Percentiles rank a stretch among this genome's conserved stretches.
These are phyloP conservation scores for Pseudonitzschia multistriata DNA, from an alignment of 108 stramenopile species.

Conservation along the genomic window DNA sequence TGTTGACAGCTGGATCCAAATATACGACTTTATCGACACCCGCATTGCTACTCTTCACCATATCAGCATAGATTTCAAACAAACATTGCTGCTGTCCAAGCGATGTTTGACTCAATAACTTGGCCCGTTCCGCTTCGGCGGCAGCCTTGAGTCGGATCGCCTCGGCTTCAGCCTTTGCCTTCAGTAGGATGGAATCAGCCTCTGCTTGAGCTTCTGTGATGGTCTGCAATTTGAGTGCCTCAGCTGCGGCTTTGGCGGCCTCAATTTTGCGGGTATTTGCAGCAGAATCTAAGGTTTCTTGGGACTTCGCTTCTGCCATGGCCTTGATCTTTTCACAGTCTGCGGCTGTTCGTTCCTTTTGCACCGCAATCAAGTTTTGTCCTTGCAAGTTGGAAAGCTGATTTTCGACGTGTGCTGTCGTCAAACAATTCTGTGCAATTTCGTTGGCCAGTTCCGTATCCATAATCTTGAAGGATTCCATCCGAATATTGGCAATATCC, in stretches of 20 bases:
- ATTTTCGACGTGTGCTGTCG: conserved; percentile 41
- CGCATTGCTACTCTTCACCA: conserved; percentile 27
- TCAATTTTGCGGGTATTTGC: conserved; percentile 28
- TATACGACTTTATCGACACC: conserved; percentile 32
- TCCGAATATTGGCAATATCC: conserved; percentile 34
- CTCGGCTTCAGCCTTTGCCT: conserved; percentile 39
- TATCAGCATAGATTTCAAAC: conserved; percentile 32
- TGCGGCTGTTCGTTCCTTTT: conserved; percentile 32
- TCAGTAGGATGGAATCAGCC: conserved; percentile 28
- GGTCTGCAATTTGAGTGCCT: conserved; percentile 14
- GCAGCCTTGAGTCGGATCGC: conserved; percentile 30
- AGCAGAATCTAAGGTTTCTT: conserved; percentile 25
- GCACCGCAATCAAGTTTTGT: conserved; percentile 23
- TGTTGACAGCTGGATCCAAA: conserved; percentile 26
- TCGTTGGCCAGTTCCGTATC: conserved; percentile 34
- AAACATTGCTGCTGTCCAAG: conserved; percentile 29
- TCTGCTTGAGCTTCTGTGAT: conserved; percentile 25
- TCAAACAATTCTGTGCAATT: conserved; percentile 35
- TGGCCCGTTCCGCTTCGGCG: conserved; percentile 35
- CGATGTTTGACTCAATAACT: conserved; percentile 20
- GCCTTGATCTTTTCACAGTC: conserved; percentile 33
- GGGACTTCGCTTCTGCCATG: conserved; percentile 22
- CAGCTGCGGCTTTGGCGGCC: conserved; percentile 29
- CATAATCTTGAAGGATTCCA: conserved; percentile 47
- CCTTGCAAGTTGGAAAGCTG: conserved; percentile 37